Percentiles rank a stretch among this genome's conserved stretches.
phyloP scores from a whole-genome alignment of 257 asterid species.

The Solanum gracilifrons region DNA sequence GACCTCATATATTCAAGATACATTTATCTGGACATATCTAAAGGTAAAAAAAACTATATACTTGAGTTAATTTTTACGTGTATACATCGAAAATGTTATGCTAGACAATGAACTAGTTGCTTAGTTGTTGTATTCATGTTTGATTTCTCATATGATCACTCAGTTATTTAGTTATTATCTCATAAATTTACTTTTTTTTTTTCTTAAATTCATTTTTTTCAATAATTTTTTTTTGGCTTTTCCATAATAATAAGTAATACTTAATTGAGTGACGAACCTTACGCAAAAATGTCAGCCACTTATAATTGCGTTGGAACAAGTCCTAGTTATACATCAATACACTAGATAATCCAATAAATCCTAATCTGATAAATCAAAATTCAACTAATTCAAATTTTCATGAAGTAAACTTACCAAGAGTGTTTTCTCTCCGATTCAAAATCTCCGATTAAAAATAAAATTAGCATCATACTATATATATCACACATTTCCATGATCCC shows the following conservation, averaged over 20 bases:
- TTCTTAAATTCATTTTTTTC: not conserved
- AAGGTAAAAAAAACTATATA: too few relatives aligned
- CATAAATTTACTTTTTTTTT: too few relatives aligned
- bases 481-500: not conserved
- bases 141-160: too few relatives aligned
- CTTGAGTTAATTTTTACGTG: too few relatives aligned
- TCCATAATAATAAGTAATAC: not conserved
- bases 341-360: too few relatives aligned
- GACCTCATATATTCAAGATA: not conserved
- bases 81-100: too few relatives aligned
- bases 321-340: too few relatives aligned
- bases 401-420: fast-evolving
- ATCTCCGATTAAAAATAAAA: not conserved
- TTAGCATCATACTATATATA: not conserved
- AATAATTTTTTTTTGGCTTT: too few relatives aligned
- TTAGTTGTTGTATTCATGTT: too few relatives aligned
- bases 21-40: fast-evolving
- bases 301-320: too few relatives aligned
- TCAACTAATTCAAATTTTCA: not conserved
- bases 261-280: not conserved
- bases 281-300: too few relatives aligned
- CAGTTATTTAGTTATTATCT: too few relatives aligned
- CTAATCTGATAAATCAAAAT: not conserved
- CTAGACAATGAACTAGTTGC: not conserved
- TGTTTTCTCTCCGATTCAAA: not conserved